phyloP scores from a whole-genome alignment of 2,329 filamentous ascomycete genomes.

The Cladosporium sp. region DNA sequence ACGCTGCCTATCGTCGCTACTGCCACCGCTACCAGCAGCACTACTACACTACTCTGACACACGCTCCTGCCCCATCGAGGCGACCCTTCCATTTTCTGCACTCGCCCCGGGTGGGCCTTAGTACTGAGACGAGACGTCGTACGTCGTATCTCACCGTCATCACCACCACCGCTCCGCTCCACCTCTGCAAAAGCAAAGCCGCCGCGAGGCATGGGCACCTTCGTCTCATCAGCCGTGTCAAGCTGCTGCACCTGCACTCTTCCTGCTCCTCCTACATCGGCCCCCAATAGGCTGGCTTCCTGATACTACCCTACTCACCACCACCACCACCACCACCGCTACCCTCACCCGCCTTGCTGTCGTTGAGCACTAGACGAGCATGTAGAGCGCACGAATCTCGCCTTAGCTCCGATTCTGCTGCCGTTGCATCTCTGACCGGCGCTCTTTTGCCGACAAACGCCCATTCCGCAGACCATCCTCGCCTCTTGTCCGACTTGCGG shows the following conservation, averaged over 20 bases:
- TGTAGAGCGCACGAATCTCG: conserved; percentile 10
- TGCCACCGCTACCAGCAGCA: not conserved
- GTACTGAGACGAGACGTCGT: not conserved
- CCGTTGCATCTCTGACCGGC: conserved; percentile 15
- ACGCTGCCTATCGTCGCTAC: not conserved
- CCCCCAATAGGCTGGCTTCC: conserved; percentile 8
- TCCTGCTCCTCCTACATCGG: conserved; percentile 16
- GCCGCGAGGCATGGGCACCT: conserved; percentile 10
- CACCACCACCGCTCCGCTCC: not conserved
- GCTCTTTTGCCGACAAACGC: conserved; percentile 8
- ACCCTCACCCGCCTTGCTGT: not conserved
- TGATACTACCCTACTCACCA: conserved; percentile 11
- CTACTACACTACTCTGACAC: not conserved
- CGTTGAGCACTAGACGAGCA: conserved; percentile 13
- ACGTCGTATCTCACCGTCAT: conserved; percentile 7
- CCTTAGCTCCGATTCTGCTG: conserved; percentile 7
- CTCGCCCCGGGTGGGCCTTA: not conserved
- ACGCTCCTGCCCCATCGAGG: not conserved
- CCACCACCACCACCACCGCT: not conserved
- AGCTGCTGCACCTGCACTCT: conserved; percentile 1
- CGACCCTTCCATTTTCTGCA: conserved; percentile 6
- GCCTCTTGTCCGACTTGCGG: conserved; percentile 8
- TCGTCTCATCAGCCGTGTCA: not conserved
- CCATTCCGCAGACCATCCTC: conserved; percentile 9
- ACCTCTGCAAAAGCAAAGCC: not conserved